Evolutionary conservation across 1,284 basidiomycete species (phyloP), one percentile per base, ranked within the genome.

Genomic region (Anthracocystis walkeri): DNA sequence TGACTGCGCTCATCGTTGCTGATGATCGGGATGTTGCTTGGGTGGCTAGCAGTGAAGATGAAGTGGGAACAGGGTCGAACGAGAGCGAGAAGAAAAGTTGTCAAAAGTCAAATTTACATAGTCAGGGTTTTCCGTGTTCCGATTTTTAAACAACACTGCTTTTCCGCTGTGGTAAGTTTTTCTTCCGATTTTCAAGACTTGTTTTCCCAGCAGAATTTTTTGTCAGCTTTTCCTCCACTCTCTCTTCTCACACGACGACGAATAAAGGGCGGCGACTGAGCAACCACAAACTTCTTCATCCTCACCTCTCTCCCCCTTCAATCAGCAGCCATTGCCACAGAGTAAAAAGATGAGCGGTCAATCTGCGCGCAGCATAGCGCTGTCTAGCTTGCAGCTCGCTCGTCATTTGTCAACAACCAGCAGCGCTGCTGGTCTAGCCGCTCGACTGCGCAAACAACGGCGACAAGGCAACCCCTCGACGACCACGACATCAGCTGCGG

Each of bases 51-150:
- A 7, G 6, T 29, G 44, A 25, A 25, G 27, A 27, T 33, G 54
- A 23, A 18, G 25, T 40, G 7, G 10, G 10, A 31, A 3, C 23
- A 21, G 14, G 25, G 18, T 35, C 38, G 27, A 44, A 33, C 35
- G 14, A 31, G n/a, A n/a, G 20, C 42, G 20, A 38, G 61, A 63
- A 65, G 53, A 70, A 64, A 59, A 31, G 25, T 35, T 35, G 51
- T 12, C 41, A 23, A 27, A 46, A 18, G 11, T 4, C 12, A 70
- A 59, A 57, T 65, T 53, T 41, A 29, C 4, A 8, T 33, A 35
- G n/a, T 18, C 20, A 71, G 63, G 63, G 58, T 71, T 71, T 71
- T 42, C 68, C 68, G 68, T 50, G 4, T 62, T 48, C 68, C 68
- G 68, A 65, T 46, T 31, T 11, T n/a, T 8, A 2, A 52, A 16